Percentiles rank a stretch among this genome's conserved stretches.
Evolutionary conservation across 768 basidiomycete genomes (phyloP).

Genomic region (Rhodotorula sphaerocarpa): DNA sequence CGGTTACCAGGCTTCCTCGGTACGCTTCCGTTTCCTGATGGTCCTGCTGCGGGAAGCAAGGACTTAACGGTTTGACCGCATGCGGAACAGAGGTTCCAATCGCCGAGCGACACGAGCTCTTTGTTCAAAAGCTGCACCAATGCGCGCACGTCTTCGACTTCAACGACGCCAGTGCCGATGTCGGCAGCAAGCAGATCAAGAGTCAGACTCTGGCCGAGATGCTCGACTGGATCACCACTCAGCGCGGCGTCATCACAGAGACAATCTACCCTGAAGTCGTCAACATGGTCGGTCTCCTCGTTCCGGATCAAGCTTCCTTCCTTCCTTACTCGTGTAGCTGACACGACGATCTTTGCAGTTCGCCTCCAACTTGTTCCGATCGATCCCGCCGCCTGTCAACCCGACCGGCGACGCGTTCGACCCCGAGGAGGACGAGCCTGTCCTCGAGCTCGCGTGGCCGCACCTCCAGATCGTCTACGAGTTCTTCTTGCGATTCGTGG

Average conservation of each 20-base stretch:
- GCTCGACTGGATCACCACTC: conserved; percentile 97
- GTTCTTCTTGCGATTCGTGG: conserved; percentile 97
- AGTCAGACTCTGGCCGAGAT: conserved; percentile 95
- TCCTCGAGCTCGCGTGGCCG: conserved; percentile 97
- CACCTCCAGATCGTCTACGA: conserved; percentile 99
- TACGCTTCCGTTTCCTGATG: conserved; percentile 42
- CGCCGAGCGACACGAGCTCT: conserved; percentile 77
- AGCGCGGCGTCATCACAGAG: conserved; percentile 92
- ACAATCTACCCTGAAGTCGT: conserved; percentile 97
- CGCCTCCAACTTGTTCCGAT: conserved; percentile 94
- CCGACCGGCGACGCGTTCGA: conserved; percentile 97
- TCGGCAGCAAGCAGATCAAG: conserved; percentile 97
- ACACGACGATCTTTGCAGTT: conserved; percentile 54
- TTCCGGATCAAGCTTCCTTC: conserved; percentile 18
- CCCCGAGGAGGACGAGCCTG: conserved; percentile 98
- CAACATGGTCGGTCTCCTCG: conserved; percentile 64
- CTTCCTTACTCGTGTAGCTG: neutral
- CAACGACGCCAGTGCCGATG: conserved; percentile 89
- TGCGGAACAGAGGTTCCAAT: conserved; percentile 92
- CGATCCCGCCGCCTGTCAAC: conserved; percentile 98
- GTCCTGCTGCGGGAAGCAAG: too few relatives aligned
- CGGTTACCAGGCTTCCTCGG: conserved; percentile 82
- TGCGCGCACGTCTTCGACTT: conserved; percentile 97
- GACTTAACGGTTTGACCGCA: too few relatives aligned
- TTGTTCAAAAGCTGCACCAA: conserved; percentile 89